Evolutionary conservation across 2,329 filamentous ascomycete species (phyloP).

Genomic region (Colletotrichum zoysiae): DNA sequence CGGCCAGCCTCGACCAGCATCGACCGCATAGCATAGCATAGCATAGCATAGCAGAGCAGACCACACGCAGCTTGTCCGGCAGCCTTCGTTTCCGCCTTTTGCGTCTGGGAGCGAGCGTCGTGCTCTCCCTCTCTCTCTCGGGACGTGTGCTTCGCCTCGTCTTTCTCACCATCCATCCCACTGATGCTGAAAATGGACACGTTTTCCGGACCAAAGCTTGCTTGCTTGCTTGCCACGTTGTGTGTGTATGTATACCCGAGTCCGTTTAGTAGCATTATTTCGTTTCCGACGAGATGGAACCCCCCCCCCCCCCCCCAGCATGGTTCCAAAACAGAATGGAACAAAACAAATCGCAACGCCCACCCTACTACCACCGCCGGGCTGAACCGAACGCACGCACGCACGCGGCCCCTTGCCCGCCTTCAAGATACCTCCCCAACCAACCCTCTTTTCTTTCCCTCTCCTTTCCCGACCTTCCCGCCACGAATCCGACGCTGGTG

Average conservation of each 20-base stretch:
- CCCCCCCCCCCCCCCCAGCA: too few relatives aligned
- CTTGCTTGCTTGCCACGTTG: too few relatives aligned
- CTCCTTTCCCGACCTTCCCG: neutral
- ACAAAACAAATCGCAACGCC: neutral
- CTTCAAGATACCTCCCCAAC: too few relatives aligned
- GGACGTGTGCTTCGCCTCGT: neutral
- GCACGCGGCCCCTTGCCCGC: too few relatives aligned
- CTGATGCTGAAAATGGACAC: conserved; percentile 2
- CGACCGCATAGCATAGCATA: neutral
- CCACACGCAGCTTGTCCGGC: conserved; percentile 3
- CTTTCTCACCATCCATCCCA: too few relatives aligned
- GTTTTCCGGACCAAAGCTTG: neutral
- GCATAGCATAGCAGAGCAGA: too few relatives aligned
- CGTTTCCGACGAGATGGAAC: neutral
- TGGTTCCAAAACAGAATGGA: too few relatives aligned
- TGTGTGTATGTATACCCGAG: neutral
- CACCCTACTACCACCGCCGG: too few relatives aligned
- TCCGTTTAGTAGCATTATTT: neutral
- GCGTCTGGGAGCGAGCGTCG: conserved; percentile 14
- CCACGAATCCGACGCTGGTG: neutral
- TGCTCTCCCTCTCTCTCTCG: neutral
- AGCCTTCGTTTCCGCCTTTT: conserved; percentile 21
- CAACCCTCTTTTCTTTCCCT: too few relatives aligned
- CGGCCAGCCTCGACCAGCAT: neutral
- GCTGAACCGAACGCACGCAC: too few relatives aligned